Percentiles rank a stretch among this genome's conserved stretches.
Evolutionary conservation across 2,329 filamentous ascomycete genomes (phyloP).

Genomic region (Magnaporthiopsis poae): DNA sequence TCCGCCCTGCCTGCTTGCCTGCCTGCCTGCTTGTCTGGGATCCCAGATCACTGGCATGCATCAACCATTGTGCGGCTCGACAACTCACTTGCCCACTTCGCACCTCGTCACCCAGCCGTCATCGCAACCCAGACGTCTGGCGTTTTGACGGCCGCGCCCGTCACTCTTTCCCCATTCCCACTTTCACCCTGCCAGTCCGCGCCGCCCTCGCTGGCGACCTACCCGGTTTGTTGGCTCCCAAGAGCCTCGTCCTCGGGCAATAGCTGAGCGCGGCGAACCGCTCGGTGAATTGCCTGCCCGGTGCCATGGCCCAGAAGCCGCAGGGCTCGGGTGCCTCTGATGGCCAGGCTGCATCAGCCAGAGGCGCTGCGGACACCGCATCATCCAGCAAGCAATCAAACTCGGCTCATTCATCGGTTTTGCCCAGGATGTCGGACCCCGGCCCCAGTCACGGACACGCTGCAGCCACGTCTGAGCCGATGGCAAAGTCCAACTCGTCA

Average conservation of each 20-base stretch:
- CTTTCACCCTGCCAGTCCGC: neutral
- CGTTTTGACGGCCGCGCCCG: neutral
- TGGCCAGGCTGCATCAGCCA: conserved; percentile 19
- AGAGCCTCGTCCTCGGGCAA: neutral
- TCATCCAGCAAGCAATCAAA: conserved; percentile 18
- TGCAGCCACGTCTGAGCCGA: conserved; percentile 28
- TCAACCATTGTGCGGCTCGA: neutral
- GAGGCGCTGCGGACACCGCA: conserved; percentile 18
- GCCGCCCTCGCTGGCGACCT: neutral
- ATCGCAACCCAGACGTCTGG: neutral
- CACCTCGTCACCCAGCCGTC: neutral
- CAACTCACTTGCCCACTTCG: neutral
- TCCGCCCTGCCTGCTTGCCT: no score
- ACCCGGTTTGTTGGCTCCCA: neutral
- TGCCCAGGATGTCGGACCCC: conserved; percentile 24
- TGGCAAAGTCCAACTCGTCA: conserved; percentile 37
- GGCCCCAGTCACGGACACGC: conserved; percentile 14
- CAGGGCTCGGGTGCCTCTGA: conserved; percentile 20
- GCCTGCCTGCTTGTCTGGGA: neutral
- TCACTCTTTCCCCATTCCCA: neutral
- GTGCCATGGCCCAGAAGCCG: conserved; percentile 29
- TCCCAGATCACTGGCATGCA: neutral
- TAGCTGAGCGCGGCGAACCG: conserved; percentile 1
- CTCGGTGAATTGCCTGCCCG: conserved; percentile 1
- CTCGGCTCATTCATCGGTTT: conserved; percentile 19